Conservation (phyloP, 75 land plant species). For the Picea glauca region DNA sequence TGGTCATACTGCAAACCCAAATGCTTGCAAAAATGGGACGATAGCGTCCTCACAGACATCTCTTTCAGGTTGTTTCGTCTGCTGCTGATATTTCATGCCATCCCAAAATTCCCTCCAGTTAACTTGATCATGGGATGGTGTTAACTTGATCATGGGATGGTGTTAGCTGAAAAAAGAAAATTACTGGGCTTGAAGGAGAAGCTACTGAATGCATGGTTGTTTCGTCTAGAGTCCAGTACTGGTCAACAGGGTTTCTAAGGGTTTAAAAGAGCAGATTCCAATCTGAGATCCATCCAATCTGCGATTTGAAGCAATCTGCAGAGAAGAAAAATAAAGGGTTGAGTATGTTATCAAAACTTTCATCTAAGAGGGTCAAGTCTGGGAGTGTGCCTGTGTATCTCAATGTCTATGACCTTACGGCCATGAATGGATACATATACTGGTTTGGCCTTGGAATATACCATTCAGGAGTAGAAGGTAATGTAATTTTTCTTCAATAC, state of each 20-base stretch:
- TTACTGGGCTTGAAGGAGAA: not conserved
- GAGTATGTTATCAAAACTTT: not conserved
- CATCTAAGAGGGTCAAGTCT: not conserved
- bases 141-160: not conserved
- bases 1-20: not conserved
- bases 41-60: too few relatives aligned
- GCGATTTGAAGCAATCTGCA: not conserved
- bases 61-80: not conserved
- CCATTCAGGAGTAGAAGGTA: constrained; percentile 62
- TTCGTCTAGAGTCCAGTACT: not conserved
- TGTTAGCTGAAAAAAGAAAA: not conserved
- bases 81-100: not conserved
- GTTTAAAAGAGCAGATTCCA: not conserved
- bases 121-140: not conserved
- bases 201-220: not conserved
- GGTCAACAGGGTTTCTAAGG: not conserved
- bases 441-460: constrained; percentile 67
- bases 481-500: not conserved
- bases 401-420: constrained; percentile 62
- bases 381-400: constrained; percentile 39
- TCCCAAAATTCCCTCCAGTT: not conserved
- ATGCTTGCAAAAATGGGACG: too few relatives aligned
- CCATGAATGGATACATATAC: constrained; percentile 62
- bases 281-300: not conserved
- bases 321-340: not conserved